Base-by-base conservation (phyloP, 306 rosid species). In the Castanea mollissima region DNA sequence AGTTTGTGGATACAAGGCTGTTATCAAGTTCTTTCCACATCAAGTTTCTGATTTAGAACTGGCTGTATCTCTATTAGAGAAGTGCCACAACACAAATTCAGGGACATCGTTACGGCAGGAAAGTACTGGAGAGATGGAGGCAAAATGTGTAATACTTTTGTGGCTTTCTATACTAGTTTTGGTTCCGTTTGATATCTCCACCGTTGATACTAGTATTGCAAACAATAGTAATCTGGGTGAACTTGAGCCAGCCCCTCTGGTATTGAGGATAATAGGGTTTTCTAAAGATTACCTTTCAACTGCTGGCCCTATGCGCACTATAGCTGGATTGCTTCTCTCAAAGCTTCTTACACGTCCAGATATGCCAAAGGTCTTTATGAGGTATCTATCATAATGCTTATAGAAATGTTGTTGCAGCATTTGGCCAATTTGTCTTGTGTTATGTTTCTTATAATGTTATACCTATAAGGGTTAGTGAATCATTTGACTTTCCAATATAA, bases 41-140 rank as follows among this genome's bases (percentile, higher is more conserved):
- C 98, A 95, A 83, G 99, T 95, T 69, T 92, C 98, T 13, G 99
- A 95, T 87, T 90, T 92, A 78, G 99, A 95, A 83, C 94, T 92
- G 56, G 99, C 98, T 19, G 98, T 91, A 5, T 91, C 96, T 64
- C 96, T 95, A 41, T 54, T 91, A 73, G 96, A 95, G 81, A 95
- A 82, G 83, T 95, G 96, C 74, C 97, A 90, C 59, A 71, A 56
- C 71, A 83, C 83, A 19, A 86, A 76, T 23, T 87, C 99, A 0
- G 89, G 57, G 63, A 63, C 99, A 2, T 86, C 97, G 7, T 51
- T 75, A 82, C 82, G 97, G 81, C 91, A 90, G 75, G 98, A 95
- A 75, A 95, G 99, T 84, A 91, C 97, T 2, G 98, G 97, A 68
- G 97, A 90, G 85, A 92, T 89, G 94, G 99, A 95, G 84, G 94